These are phyloP conservation scores for Aspergillus terreus DNA, from an alignment of 2,329 filamentous ascomycete genomes.

Conservation along the genomic window DNA sequence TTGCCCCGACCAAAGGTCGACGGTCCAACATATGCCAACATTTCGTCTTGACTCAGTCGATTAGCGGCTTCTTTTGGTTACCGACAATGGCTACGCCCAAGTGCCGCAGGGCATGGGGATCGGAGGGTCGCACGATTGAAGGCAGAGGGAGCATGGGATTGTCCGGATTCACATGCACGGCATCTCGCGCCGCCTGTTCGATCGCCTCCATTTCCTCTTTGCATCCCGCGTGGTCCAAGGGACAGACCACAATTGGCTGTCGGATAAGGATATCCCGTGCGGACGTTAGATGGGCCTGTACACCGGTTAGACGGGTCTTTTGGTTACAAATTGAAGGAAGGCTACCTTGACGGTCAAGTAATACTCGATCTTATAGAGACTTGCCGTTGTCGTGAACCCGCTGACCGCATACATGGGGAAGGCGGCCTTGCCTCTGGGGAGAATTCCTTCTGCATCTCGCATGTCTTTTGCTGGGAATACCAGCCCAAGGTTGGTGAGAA, in stretches of 20 bases:
- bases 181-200: slow-evolving; percentile 90
- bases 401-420: slow-evolving; percentile 86
- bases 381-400: slow-evolving; percentile 90
- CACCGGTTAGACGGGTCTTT: not conserved
- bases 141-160: slow-evolving; percentile 89
- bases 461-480: slow-evolving; percentile 88
- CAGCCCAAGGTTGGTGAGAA: slow-evolving; percentile 85
- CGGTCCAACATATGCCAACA: not conserved
- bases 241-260: slow-evolving; percentile 93
- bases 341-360: slow-evolving; percentile 86
- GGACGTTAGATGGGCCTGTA: slow-evolving; percentile 78
- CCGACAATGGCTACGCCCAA: slow-evolving; percentile 63
- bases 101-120: slow-evolving; percentile 60
- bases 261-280: slow-evolving; percentile 84
- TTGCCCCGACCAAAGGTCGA: not conserved
- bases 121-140: slow-evolving; percentile 73
- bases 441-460: slow-evolving; percentile 79
- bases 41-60: slow-evolving; percentile 52
- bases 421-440: slow-evolving; percentile 77
- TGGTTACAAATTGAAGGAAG: not conserved
- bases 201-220: slow-evolving; percentile 99
- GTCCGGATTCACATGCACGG: slow-evolving; percentile 79
- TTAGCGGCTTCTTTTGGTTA: slow-evolving; percentile 59
- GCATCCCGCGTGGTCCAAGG: slow-evolving; percentile 89
- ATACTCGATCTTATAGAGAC: slow-evolving; percentile 97